Evolutionary conservation across 116 monocot species (phyloP), one percentile per base, ranked within the genome.

Genomic region (Cymodocea nodosa): DNA sequence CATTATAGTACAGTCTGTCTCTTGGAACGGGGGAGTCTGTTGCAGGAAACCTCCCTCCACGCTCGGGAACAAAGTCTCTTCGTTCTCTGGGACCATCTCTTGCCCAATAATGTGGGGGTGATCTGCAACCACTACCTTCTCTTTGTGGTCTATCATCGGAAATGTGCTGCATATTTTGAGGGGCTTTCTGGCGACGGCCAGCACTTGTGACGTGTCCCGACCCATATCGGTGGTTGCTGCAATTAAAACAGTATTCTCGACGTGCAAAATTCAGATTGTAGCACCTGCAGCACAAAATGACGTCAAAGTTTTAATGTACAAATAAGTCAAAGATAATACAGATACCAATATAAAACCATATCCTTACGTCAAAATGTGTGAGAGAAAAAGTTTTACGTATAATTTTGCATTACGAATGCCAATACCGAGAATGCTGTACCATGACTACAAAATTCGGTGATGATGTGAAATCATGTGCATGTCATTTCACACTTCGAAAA

Each of bases 261-360:
- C 89, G 67, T 22, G 99, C 84, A 77, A 98, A 99, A 75, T 99
- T 99, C 34, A 99, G 69, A 68, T 89, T 99, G 16, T 84, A 86
- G 62, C 99, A 99, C 3, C 99, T 99, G 23, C 30, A 62, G 15
- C 2, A n/a, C 56, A 62, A 35, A 4, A 16, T 52, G 54, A 65
- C 34, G 35, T 6, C 25, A 59, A 59, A 59, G 25, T 24, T 30
- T 13, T 13, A 59, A 19, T 23, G 22, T 1, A 24, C 8, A 30
- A 23, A 6, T 59, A 24, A 7, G 13, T 59, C 13, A 24, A 30
- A 30, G 9, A 13, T 23, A 30, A 59, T 30, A 23, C 15, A 59
- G 22, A 59, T 30, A 59, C 44, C 44, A 44, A 10, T 44, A 10
- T 44, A 44, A 8, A 44, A 8, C 6, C 7, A 44, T 10, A 44